phyloP scores from a whole-genome alignment of 2,329 filamentous ascomycete species.

The Paecilomyces sp. region DNA sequence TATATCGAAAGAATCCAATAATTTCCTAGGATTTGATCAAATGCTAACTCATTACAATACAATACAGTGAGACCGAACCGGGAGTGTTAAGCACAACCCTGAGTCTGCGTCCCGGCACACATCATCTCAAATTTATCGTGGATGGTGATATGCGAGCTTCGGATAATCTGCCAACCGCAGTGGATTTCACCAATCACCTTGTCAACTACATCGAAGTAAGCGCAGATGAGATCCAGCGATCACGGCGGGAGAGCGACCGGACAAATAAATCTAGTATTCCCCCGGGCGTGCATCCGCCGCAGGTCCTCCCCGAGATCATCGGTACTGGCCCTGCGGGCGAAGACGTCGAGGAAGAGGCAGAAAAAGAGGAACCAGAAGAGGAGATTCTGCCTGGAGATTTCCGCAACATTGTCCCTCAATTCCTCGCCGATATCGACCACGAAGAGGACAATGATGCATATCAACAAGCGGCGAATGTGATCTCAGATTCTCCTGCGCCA shows the following conservation, averaged over 20 bases:
- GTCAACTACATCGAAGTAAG: conserved; percentile 97
- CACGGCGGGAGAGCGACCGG: conserved; percentile 27
- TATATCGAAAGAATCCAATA: background rate
- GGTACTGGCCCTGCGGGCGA: conserved; percentile 23
- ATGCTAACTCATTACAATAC: conserved; percentile 3
- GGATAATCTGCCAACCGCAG: conserved; percentile 79
- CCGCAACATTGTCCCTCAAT: conserved; percentile 69
- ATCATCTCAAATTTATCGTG: conserved; percentile 93
- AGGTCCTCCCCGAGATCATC: conserved; percentile 32
- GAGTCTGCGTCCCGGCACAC: conserved; percentile 82
- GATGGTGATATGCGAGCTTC: conserved; percentile 91
- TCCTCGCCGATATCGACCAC: conserved; percentile 76
- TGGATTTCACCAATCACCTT: conserved; percentile 95
- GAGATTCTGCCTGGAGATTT: conserved; percentile 54
- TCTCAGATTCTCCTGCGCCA: conserved; percentile 73
- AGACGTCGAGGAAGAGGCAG: conserved; percentile 36
- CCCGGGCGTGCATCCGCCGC: conserved; percentile 36
- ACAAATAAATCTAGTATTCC: conserved; percentile 26
- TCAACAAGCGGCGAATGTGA: conserved; percentile 65
- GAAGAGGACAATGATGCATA: conserved; percentile 70
- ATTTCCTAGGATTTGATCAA: conserved; percentile 3
- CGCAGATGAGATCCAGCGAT: conserved; percentile 55
- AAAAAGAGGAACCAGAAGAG: conserved; percentile 47
- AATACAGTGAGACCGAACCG: conserved; percentile 36
- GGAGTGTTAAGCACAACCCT: conserved; percentile 69